A percentile compares a stretch with the other conserved stretches of the same genome.
Evolutionary conservation across 345 rosid species (phyloP).

Genomic region (Firmiana major): DNA sequence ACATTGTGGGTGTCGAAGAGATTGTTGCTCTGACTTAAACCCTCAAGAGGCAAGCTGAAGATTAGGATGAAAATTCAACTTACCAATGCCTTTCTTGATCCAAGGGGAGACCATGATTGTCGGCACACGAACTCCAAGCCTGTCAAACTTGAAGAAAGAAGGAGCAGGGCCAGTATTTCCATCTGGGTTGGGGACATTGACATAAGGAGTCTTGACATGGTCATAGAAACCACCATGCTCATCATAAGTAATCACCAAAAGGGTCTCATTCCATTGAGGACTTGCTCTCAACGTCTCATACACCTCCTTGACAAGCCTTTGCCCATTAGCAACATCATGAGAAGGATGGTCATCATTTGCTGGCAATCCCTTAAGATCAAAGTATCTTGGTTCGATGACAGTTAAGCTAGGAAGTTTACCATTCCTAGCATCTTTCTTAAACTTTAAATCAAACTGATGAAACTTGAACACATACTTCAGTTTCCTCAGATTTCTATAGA

Average conservation of each 20-base stretch:
- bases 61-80: conserved; percentile 5
- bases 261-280: conserved; percentile 95
- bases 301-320: conserved; percentile 77
- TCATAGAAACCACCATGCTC: conserved; percentile 96
- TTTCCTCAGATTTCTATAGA: conserved; percentile 81
- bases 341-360: conserved; percentile 96
- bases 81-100: conserved; percentile 94
- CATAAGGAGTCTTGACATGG: conserved; percentile 83
- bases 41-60: background rate
- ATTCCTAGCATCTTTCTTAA: conserved; percentile 63
- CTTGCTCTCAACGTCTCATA: conserved; percentile 80
- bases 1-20: no score
- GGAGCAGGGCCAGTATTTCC: conserved; percentile 94
- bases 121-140: conserved; percentile 91
- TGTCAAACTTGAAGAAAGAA: conserved; percentile 82
- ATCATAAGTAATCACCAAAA: conserved; percentile 84
- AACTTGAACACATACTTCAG: conserved; percentile 69
- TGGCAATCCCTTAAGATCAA: conserved; percentile 62
- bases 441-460: conserved; percentile 55
- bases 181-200: conserved; percentile 79
- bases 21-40: no score
- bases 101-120: conserved; percentile 95
- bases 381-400: conserved; percentile 87
- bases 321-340: conserved; percentile 87
- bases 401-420: conserved; percentile 76